Evolutionary conservation across 2,329 filamentous ascomycete genomes (phyloP).

Genomic region (Fusarium anguioides): DNA sequence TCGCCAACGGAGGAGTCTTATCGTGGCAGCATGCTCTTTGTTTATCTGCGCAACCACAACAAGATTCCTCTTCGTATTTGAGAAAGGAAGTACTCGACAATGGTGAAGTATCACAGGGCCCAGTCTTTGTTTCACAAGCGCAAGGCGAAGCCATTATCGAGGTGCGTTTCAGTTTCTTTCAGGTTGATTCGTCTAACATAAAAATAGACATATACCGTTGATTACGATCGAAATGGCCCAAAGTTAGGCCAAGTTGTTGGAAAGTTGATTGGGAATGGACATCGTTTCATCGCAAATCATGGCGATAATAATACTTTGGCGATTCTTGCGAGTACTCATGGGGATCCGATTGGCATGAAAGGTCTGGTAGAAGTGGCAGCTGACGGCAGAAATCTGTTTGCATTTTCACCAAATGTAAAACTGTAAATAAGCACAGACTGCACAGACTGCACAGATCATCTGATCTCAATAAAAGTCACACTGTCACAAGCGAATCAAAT

Average conservation of each 20-base stretch:
- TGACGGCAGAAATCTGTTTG: conserved; percentile 1
- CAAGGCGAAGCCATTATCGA: conserved; percentile 42
- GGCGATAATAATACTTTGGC: conserved; percentile 35
- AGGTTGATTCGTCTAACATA: neutral
- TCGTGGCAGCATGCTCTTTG: conserved; percentile 73
- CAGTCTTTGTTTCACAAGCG: conserved; percentile 29
- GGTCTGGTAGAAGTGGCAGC: neutral
- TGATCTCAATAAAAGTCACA: no score
- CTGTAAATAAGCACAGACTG: neutral
- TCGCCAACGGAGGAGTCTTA: conserved; percentile 74
- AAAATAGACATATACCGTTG: conserved; percentile 47
- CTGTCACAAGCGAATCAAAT: no score
- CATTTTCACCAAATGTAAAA: neutral
- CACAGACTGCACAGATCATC: no score
- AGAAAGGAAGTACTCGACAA: conserved; percentile 4
- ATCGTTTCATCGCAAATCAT: conserved; percentile 46
- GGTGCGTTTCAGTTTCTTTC: neutral
- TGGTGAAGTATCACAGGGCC: conserved; percentile 5
- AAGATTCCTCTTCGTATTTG: conserved; percentile 20
- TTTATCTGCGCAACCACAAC: conserved; percentile 59
- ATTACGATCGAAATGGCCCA: conserved; percentile 42
- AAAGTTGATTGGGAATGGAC: conserved; percentile 24
- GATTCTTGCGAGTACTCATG: conserved; percentile 9
- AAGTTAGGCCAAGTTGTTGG: conserved; percentile 41
- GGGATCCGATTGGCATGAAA: conserved; percentile 37